Base-by-base conservation (phyloP, 1,139 yeast species). In the Lodderomyces margitis region DNA sequence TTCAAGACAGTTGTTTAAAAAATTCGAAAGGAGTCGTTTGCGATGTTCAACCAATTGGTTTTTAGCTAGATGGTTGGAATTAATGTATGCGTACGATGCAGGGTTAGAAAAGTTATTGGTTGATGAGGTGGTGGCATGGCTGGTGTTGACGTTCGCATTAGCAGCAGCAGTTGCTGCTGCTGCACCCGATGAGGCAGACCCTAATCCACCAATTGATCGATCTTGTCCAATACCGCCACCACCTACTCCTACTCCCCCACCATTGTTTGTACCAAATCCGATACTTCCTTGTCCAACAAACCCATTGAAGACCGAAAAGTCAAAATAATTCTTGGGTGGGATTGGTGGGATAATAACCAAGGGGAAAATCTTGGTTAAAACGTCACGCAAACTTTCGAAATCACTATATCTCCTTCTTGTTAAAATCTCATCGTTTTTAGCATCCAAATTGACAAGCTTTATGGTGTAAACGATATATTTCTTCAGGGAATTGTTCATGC, bases 391-490 rank as follows among this genome's bases (percentile, higher is more conserved):
- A 43, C 87, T 79, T 54, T 88, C 98, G 60, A 92, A 92, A 58
- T 92, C 98, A 38, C 95, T 86, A 62, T 92, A 92, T 34, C 98
- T 69, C 52, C 98, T 72, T 43, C 91, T 71, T 2, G 91, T 91
- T 25, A 78, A 74, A 11, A 75, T 57, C 39, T 80, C 82, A 25
- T 44, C 40, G 37, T 38, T 37, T 5, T 32, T 27, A 3, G 57
- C 49, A 37, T 60, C 61, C 16, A 55, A 57, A 39, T 59, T 59
- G 33, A 80, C 65, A 16, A 78, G 63, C 49, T 77, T 77, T 46
- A 92, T 87, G 10, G 95, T 82, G 60, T 92, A 92, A 0, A 87
- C 87, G 37, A 91, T 79, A 51, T 82, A 91, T 28, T 69, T 70
- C 80, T 83, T 59, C 83, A 74, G 57, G 66, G 82, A 54, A 45